Evolutionary conservation across 495 filamentous ascomycete genomes (phyloP), one percentile per base, ranked within the genome.

Genomic region (Copromyces sp.): DNA sequence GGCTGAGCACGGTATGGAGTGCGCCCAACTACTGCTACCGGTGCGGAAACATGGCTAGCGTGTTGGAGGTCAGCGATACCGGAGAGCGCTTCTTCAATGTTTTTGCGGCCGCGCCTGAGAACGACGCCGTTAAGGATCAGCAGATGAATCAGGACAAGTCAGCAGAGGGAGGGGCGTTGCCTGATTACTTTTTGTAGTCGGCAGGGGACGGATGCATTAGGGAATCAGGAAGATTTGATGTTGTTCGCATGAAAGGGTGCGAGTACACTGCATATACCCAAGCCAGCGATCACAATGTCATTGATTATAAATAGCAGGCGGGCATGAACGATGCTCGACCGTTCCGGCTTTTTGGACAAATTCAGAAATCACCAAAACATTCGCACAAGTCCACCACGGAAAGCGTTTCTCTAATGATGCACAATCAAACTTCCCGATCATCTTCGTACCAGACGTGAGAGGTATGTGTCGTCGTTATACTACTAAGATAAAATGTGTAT

Each of bases 1-100:
- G 90, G 29, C 83, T 99, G 70, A 95, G 92, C 81, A 98, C 96
- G 4, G 95, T 99, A 4, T 99, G 95, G 95, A 96, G 93, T 79
- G 95, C 94, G 3, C 94, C 94, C 4, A 98, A 98, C 77, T 98
- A 98, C 82, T 98, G 94, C 82, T 97, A 97, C 80, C 86, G 94
- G 20, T 99, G 95, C 81, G 95, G 95, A 24, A 99, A 99, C 78
- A 90, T 98, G 88, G 95, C 95, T 11, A 97, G 93, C 82, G 95
- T 99, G 39, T 85, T 99, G 16, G 95, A 99, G 82, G 96, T 99
- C 53, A 93, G 93, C 78, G 93, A 97, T 80, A 89, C 89, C 14
- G 95, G 95, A 17, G 93, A 97, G 82, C 85, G 94, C 70, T 95
- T 90, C 77, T 99, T 98, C 82, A 99, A 99, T 80, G 93, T 98